Evolutionary conservation across 345 rosid species (phyloP).

Genomic region (Abelmoschus esculentus): DNA sequence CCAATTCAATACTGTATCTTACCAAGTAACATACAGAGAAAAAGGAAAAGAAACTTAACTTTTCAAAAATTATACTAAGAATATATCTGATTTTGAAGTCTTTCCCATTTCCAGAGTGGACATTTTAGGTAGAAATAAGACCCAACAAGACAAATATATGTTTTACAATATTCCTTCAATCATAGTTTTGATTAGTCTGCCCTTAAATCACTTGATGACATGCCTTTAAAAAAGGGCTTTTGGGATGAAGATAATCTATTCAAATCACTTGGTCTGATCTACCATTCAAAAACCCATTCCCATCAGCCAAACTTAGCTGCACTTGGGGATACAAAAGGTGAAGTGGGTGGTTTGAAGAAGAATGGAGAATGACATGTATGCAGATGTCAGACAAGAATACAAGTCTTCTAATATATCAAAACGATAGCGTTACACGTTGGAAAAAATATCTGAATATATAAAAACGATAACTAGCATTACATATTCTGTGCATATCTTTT

Average conservation of each 20-base stretch:
- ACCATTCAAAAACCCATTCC: neutral
- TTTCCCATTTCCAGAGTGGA: neutral
- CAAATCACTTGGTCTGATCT: neutral
- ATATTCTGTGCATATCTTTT: too few species aligned
- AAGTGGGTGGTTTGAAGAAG: neutral
- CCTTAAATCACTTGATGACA: neutral
- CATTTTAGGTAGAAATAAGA: neutral
- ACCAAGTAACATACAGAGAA: neutral
- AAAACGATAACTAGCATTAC: too few species aligned
- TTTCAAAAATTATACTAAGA: neutral
- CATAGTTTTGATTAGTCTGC: neutral
- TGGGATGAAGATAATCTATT: neutral
- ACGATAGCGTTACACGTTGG: too few species aligned
- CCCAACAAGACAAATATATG: neutral
- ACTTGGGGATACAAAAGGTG: neutral
- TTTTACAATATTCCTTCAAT: neutral
- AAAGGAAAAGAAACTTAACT: neutral
- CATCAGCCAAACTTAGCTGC: neutral
- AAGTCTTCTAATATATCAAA: too few species aligned
- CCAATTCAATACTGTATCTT: neutral
- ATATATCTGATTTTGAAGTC: neutral
- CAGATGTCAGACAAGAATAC: neutral
- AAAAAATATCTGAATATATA: too few species aligned
- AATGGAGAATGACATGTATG: neutral
- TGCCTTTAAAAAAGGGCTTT: conserved; percentile 1